phyloP scores from a whole-genome alignment of 805 yeast species.

The Wickerhamiella brachini region DNA sequence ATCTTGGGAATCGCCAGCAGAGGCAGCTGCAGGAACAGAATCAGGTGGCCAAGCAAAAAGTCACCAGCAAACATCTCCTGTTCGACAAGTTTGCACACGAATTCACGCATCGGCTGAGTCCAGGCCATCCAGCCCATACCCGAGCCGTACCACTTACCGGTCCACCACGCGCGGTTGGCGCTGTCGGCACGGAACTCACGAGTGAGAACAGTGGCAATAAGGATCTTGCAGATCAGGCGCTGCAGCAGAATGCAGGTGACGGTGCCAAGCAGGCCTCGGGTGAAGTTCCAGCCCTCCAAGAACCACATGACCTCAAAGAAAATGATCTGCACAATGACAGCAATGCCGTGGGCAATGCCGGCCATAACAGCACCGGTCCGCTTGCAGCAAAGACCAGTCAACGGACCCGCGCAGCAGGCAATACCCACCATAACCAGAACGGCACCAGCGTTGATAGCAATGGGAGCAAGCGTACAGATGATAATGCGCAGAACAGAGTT shows the following conservation, averaged over 20 bases:
- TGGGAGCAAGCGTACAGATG: slow-evolving; percentile 66
- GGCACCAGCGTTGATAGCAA: slow-evolving; percentile 79
- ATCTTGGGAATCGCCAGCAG: slow-evolving; percentile 68
- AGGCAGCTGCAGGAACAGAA: slow-evolving; percentile 83
- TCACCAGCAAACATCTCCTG: slow-evolving; percentile 94
- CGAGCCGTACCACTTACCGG: slow-evolving; percentile 97
- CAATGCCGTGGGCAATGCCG: slow-evolving; percentile 88
- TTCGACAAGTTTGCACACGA: slow-evolving; percentile 85
- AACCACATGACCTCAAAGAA: slow-evolving; percentile 97
- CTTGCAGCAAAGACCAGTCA: slow-evolving; percentile 89
- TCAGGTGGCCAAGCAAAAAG: slow-evolving; percentile 80
- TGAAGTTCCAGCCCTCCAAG: slow-evolving; percentile 79
- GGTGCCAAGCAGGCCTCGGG: slow-evolving; percentile 77
- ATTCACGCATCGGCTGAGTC: slow-evolving; percentile 94
- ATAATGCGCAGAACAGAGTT: slow-evolving; percentile 51
- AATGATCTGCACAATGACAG: slow-evolving; percentile 73
- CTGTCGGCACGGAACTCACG: slow-evolving; percentile 95
- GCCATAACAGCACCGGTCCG: slow-evolving; percentile 94
- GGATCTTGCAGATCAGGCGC: slow-evolving; percentile 70
- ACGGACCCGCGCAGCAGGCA: slow-evolving; percentile 96
- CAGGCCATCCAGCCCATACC: slow-evolving; percentile 88
- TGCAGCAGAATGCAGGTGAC: slow-evolving; percentile 75
- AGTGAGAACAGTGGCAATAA: slow-evolving; percentile 67
- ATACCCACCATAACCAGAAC: slow-evolving; percentile 60
- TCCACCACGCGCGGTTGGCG: slow-evolving; percentile 98